These are phyloP conservation scores for Solanum sejunctum DNA, from an alignment of 257 asterid genomes.

Conservation along the genomic window DNA sequence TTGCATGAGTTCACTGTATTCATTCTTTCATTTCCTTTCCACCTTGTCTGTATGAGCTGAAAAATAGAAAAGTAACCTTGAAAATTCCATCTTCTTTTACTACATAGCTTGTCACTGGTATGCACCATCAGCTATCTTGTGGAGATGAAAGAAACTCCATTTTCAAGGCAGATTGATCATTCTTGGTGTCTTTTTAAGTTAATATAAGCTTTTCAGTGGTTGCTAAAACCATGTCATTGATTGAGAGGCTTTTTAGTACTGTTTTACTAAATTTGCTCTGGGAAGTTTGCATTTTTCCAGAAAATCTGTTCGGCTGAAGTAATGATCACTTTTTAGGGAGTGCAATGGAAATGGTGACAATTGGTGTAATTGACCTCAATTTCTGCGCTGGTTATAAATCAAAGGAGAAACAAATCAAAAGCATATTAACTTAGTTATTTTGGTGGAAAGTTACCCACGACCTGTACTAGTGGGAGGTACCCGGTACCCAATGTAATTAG, in stretches of 20 bases:
- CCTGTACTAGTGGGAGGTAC: neutral
- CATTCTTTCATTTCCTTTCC: neutral
- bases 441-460: neutral
- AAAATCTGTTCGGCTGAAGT: neutral
- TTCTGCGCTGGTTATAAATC: neutral
- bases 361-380: neutral
- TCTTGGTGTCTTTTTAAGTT: neutral
- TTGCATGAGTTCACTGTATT: neutral
- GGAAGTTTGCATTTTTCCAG: neutral
- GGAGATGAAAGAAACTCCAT: neutral
- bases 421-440: neutral
- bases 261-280: neutral
- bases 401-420: neutral
- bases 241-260: neutral
- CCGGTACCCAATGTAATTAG: neutral
- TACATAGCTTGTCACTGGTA: neutral
- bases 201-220: neutral
- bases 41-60: neutral
- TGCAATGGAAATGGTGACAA: neutral
- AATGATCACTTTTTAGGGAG: neutral
- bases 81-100: neutral
- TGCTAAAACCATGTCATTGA: neutral
- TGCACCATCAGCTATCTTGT: neutral
- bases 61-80: neutral
- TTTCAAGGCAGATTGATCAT: neutral